Evolutionary conservation across 192 early-diverging fungal species (phyloP).

Genomic region (Podila epicladia): DNA sequence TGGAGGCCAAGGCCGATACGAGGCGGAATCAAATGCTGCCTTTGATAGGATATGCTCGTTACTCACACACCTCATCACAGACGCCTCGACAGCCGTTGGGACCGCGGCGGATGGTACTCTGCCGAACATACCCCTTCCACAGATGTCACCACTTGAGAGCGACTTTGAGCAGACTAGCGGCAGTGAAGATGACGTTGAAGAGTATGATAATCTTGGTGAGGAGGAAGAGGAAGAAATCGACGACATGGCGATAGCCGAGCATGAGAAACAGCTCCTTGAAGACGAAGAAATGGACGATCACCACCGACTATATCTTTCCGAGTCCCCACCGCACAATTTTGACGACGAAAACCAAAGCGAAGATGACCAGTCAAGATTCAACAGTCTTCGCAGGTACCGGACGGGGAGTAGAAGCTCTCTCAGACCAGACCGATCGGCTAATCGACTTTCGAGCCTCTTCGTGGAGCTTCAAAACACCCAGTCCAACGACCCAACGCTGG

Average conservation of each 20-base stretch:
- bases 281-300: conserved; percentile 5
- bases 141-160: conserved; percentile 21
- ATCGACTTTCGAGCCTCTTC: conserved; percentile 37
- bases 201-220: background rate
- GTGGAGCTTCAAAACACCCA: conserved; percentile 45
- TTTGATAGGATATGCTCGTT: conserved; percentile 48
- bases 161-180: conserved; percentile 28
- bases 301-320: background rate
- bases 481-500: conserved; percentile 1
- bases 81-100: conserved; percentile 51
- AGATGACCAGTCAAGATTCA: conserved; percentile 2
- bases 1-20: background rate
- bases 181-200: conserved; percentile 9
- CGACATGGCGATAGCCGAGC: background rate
- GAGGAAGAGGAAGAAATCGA: background rate
- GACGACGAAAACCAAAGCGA: conserved; percentile 9
- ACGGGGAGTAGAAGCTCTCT: background rate
- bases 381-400: conserved; percentile 2
- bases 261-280: background rate
- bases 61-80: conserved; percentile 38
- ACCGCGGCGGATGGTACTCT: conserved; percentile 39
- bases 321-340: conserved; percentile 3
- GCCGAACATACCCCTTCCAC: conserved; percentile 29
- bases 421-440: conserved; percentile 13
- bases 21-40: conserved; percentile 24